Percentiles rank a stretch among this genome's conserved stretches.
Conservation (phyloP, 2,329 filamentous ascomycete species). For the Tolypocladium pustulatum region DNA sequence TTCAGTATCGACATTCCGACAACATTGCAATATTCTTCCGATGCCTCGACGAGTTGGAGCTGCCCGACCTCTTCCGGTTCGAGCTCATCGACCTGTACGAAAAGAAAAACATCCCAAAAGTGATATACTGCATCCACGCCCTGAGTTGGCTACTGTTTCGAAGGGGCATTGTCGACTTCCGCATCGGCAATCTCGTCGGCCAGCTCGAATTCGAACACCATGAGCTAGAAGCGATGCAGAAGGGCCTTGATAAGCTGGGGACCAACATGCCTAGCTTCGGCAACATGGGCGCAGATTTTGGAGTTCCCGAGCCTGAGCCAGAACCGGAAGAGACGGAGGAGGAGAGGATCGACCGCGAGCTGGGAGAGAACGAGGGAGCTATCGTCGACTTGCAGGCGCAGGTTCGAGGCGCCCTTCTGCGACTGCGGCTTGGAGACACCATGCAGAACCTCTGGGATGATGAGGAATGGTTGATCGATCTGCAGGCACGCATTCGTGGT, state of each 20-base stretch:
- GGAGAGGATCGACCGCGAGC: conserved; percentile 72
- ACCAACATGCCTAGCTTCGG: conserved; percentile 96
- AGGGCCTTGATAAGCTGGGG: conserved; percentile 90
- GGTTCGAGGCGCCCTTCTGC: conserved; percentile 67
- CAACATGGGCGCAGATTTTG: conserved; percentile 93
- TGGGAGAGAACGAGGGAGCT: conserved; percentile 62
- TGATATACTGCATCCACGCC: conserved; percentile 97
- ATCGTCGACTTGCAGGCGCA: conserved; percentile 81
- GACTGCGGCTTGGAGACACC: conserved; percentile 64
- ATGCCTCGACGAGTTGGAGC: conserved; percentile 80
- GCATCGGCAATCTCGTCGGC: conserved; percentile 92
- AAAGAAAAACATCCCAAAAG: conserved; percentile 98
- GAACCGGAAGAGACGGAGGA: conserved; percentile 83
- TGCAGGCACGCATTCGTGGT: conserved; percentile 80
- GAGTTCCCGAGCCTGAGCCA: conserved; percentile 61
- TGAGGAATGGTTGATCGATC: conserved; percentile 65
- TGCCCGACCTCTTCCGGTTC: conserved; percentile 93
- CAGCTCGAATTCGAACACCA: conserved; percentile 97
- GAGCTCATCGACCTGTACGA: conserved; percentile 97
- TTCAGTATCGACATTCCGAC: conserved; percentile 94
- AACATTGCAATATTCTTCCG: conserved; percentile 96
- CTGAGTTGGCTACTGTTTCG: conserved; percentile 95
- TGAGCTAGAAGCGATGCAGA: conserved; percentile 93
- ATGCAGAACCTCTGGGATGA: conserved; percentile 89
- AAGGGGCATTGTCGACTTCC: conserved; percentile 88